Conservation (phyloP, 768 basidiomycete genomes). For the Russula olivacea region DNA sequence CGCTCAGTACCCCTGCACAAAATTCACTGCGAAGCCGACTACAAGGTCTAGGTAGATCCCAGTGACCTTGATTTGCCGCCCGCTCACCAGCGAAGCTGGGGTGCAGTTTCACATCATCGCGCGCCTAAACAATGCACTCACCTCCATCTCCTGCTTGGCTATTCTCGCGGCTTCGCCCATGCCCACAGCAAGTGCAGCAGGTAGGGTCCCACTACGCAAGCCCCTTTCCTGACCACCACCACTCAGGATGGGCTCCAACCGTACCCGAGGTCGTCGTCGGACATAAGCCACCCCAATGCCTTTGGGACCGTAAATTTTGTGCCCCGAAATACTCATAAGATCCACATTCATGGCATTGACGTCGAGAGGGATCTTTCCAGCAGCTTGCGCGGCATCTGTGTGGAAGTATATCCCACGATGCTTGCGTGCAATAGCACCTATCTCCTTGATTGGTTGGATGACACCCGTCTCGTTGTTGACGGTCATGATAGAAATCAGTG, state of each 20-base stretch:
- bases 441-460: conserved; percentile 94
- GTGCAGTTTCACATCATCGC: conserved; percentile 34
- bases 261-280: conserved; percentile 82
- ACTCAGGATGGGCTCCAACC: conserved; percentile 89
- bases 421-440: conserved; percentile 78
- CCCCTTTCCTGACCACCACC: conserved; percentile 98
- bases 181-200: conserved; percentile 83
- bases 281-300: conserved; percentile 95
- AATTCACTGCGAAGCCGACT: conserved; percentile 57
- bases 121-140: conserved; percentile 43
- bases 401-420: conserved; percentile 92
- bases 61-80: conserved; percentile 37
- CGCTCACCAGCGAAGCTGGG: conserved; percentile 29
- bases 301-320: conserved; percentile 98
- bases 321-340: conserved; percentile 92
- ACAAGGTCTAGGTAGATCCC: conserved; percentile 37
- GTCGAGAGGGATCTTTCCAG: conserved; percentile 84
- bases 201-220: conserved; percentile 88
- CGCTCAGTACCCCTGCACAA: conserved; percentile 94
- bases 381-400: conserved; percentile 95
- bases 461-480: conserved; percentile 99
- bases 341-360: conserved; percentile 96
- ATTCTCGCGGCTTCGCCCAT: conserved; percentile 92
- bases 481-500: conserved; percentile 94
- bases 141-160: conserved; percentile 87